Evolutionary conservation across 805 yeast species (phyloP).

Genomic region (Alloascoidea hylecoeti): DNA sequence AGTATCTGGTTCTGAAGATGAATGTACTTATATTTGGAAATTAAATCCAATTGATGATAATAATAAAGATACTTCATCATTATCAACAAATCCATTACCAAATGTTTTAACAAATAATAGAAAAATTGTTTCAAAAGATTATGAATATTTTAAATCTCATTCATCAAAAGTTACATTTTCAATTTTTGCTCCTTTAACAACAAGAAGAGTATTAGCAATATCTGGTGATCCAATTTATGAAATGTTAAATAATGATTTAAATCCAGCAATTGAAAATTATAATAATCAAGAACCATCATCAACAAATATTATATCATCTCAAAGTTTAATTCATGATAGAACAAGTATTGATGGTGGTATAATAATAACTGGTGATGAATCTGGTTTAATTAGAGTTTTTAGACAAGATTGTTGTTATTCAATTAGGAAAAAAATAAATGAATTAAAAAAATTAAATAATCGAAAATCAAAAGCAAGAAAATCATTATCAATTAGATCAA

Average conservation of each 20-base stretch:
- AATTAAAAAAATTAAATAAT: neutral
- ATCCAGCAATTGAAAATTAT: constrained; percentile 4
- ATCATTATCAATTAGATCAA: too few species aligned
- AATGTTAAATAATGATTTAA: constrained; percentile 20
- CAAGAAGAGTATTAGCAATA: constrained; percentile 47
- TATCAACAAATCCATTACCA: constrained; percentile 8
- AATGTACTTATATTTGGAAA: constrained; percentile 77
- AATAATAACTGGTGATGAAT: constrained; percentile 63
- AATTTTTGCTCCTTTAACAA: constrained; percentile 58
- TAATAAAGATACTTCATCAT: too few species aligned
- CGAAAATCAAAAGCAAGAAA: too few species aligned
- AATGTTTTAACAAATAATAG: constrained; percentile 4
- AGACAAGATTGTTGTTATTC: constrained; percentile 59
- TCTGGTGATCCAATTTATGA: constrained; percentile 78
- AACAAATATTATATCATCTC: neutral
- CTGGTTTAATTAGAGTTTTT: constrained; percentile 62
- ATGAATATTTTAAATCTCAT: constrained; percentile 67
- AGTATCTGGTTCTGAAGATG: constrained; percentile 78
- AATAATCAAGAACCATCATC: neutral
- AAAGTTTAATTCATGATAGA: neutral
- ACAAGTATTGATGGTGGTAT: constrained; percentile 21
- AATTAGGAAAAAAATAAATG: neutral
- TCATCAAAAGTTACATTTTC: constrained; percentile 64
- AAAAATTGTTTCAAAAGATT: constrained; percentile 28
- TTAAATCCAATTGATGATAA: constrained; percentile 11